phyloP scores from a whole-genome alignment of 495 filamentous ascomycete genomes.

The Lasiosphaeris hirsuta region DNA sequence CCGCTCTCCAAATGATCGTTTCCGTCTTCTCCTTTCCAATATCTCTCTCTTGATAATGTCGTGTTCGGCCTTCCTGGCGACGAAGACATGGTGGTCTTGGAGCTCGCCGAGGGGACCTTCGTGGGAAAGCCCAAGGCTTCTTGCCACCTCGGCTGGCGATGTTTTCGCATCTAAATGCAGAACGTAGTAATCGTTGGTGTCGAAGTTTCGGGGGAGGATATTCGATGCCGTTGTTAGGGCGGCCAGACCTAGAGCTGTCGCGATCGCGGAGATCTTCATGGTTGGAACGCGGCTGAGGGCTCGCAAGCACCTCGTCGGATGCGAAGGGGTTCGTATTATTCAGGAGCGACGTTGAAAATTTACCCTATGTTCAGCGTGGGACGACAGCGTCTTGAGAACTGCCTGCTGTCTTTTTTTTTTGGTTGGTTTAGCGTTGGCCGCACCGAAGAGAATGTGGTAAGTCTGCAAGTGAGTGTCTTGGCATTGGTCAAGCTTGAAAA shows the following conservation, averaged over 20 bases:
- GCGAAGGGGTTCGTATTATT: not conserved
- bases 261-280: conserved; percentile 42
- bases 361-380: not conserved
- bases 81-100: conserved; percentile 80
- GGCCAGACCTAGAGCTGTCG: conserved; percentile 40
- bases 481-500: no score
- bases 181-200: conserved; percentile 84
- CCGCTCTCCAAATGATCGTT: conserved; percentile 49
- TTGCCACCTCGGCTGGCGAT: conserved; percentile 69
- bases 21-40: conserved; percentile 57
- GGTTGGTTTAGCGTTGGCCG: not conserved
- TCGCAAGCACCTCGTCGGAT: conserved; percentile 10
- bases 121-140: conserved; percentile 68
- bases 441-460: no score
- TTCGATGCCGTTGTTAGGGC: conserved; percentile 39
- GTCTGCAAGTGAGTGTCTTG: no score
- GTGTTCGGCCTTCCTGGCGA: conserved; percentile 56
- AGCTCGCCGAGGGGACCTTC: conserved; percentile 84
- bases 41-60: conserved; percentile 60
- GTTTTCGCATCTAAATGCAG: conserved; percentile 67
- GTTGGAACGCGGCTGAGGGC: conserved; percentile 15
- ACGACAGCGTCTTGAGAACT: not conserved
- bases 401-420: not conserved
- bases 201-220: conserved; percentile 48
- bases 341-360: conserved; percentile 1